Evolutionary conservation across 2,329 filamentous ascomycete species (phyloP).

Genomic region (Alternaria ethzedia): DNA sequence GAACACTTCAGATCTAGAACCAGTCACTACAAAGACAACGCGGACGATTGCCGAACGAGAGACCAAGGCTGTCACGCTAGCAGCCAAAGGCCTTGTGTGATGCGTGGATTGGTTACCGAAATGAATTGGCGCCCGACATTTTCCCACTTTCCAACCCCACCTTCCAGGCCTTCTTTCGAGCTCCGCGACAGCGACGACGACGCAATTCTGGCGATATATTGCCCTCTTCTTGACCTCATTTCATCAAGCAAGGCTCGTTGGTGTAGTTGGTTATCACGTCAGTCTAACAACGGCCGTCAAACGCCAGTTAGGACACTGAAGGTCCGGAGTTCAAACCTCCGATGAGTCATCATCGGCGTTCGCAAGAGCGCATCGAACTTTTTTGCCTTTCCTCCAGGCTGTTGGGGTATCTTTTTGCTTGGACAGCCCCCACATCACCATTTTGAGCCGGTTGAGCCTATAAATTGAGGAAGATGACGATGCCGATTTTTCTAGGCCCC

Average conservation of each 20-base stretch:
- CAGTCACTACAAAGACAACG: not conserved
- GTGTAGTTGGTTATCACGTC: slow-evolving; percentile 58
- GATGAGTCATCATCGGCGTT: slow-evolving; percentile 9
- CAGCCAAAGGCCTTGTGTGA: not conserved
- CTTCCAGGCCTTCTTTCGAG: not conserved
- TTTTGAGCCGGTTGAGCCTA: not conserved
- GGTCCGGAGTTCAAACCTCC: slow-evolving; percentile 19
- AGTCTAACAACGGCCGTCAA: slow-evolving; percentile 48
- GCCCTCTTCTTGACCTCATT: not conserved
- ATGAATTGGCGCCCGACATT: not conserved
- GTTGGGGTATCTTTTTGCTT: not conserved
- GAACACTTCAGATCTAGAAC: accelerated
- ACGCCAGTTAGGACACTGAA: slow-evolving; percentile 10
- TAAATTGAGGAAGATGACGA: not conserved
- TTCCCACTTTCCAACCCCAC: not conserved
- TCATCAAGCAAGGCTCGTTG: slow-evolving; percentile 34
- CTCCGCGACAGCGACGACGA: not conserved
- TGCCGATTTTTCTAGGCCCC: not conserved
- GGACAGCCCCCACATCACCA: not conserved
- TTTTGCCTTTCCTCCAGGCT: not conserved
- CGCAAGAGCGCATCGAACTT: not conserved
- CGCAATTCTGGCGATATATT: not conserved
- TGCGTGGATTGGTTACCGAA: not conserved
- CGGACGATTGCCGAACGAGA: too few relatives aligned
- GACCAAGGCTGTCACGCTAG: not conserved